These are phyloP conservation scores for Drosera capensis DNA, from an alignment of 148 eudicot species.

Conservation along the genomic window DNA sequence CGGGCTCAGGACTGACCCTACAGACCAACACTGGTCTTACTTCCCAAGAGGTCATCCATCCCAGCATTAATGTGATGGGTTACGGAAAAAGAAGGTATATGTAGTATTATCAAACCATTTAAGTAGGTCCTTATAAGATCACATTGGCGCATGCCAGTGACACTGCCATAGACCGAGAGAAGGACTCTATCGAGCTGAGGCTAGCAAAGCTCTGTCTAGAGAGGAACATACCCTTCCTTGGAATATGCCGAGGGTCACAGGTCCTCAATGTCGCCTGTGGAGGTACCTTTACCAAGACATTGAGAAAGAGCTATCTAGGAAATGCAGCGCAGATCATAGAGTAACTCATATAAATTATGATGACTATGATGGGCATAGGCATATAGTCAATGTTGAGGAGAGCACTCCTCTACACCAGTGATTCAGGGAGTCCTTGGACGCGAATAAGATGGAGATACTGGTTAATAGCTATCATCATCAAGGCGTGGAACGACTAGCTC, in stretches of 20 bases:
- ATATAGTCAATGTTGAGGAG: conserved; percentile 32
- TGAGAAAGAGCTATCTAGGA: conserved; percentile 33
- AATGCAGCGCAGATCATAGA: conserved; percentile 15
- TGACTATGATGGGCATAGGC: conserved; percentile 75
- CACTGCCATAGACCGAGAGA: conserved; percentile 72
- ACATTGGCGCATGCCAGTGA: conserved; percentile 54
- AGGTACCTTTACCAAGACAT: conserved; percentile 76
- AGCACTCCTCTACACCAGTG: conserved; percentile 54
- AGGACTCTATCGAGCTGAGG: conserved; percentile 58
- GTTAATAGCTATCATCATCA: conserved; percentile 93
- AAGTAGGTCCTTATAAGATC: too few relatives aligned
- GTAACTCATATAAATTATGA: conserved; percentile 62
- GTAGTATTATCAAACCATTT: too few relatives aligned
- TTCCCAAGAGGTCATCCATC: too few relatives aligned
- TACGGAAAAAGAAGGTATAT: too few relatives aligned
- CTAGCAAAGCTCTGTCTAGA: conserved; percentile 71
- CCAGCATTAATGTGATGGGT: too few relatives aligned
- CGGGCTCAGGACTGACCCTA: too few relatives aligned
- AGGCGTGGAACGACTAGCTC: conserved; percentile 65
- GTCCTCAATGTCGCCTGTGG: conserved; percentile 81
- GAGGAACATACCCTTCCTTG: conserved; percentile 70
- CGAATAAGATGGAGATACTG: conserved; percentile 25
- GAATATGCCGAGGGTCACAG: conserved; percentile 90
- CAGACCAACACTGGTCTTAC: too few relatives aligned
- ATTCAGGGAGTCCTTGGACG: conserved; percentile 40